These are phyloP conservation scores for Colletotrichum spinosum DNA, from an alignment of 2,329 filamentous ascomycete species.

Conservation along the genomic window DNA sequence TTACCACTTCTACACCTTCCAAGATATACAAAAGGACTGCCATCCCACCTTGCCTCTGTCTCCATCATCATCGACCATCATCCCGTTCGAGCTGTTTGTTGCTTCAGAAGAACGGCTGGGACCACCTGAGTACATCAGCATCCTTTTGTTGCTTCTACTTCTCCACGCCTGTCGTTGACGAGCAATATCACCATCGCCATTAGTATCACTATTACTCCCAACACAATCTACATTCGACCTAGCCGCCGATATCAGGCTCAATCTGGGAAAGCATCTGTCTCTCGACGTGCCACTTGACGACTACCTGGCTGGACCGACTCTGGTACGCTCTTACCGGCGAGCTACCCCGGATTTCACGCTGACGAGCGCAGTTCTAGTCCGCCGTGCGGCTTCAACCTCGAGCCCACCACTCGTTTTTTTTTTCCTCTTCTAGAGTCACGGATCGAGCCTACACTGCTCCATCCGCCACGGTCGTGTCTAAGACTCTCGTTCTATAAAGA, in stretches of 20 bases:
- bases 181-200: constrained; percentile 16
- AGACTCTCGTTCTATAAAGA: constrained; percentile 41
- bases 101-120: constrained; percentile 36
- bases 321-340: constrained; percentile 12
- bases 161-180: constrained; percentile 35
- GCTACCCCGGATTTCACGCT: neutral
- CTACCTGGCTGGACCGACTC: constrained; percentile 30
- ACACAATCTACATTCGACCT: constrained; percentile 1
- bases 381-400: constrained; percentile 40
- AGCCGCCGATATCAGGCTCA: constrained; percentile 17
- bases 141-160: constrained; percentile 26
- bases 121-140: constrained; percentile 36
- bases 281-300: constrained; percentile 25
- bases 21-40: constrained; percentile 38
- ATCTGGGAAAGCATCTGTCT: constrained; percentile 9
- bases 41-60: constrained; percentile 34
- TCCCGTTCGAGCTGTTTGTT: constrained; percentile 39
- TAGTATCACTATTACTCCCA: neutral
- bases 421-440: constrained; percentile 45
- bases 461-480: constrained; percentile 31
- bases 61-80: constrained; percentile 30
- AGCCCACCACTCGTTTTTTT: constrained; percentile 39
- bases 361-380: constrained; percentile 30
- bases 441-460: constrained; percentile 49
- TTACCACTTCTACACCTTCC: constrained; percentile 15